Evolutionary conservation across 2,329 filamentous ascomycete species (phyloP).

Genomic region (Penicillium sp.): DNA sequence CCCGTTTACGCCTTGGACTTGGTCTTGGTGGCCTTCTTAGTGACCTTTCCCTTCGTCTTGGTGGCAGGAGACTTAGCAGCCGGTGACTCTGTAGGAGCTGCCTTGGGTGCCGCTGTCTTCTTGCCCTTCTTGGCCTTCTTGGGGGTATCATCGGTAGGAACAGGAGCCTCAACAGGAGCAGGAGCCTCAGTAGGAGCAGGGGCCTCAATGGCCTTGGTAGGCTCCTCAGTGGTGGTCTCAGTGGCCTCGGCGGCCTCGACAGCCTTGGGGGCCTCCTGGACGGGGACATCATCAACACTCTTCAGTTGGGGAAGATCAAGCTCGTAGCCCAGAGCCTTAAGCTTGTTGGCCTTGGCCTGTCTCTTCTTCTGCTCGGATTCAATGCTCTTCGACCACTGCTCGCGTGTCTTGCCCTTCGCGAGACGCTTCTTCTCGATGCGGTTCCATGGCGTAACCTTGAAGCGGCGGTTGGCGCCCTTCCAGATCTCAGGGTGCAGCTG

Average conservation of each 20-base stretch:
- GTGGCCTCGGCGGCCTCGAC: constrained; percentile 33
- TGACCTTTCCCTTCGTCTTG: constrained; percentile 26
- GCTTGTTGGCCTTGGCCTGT: constrained; percentile 65
- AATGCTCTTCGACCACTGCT: constrained; percentile 75
- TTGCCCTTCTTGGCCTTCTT: constrained; percentile 38
- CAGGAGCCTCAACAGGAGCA: constrained; percentile 26
- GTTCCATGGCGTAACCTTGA: constrained; percentile 84
- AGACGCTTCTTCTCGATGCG: constrained; percentile 76
- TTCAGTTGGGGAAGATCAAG: constrained; percentile 73
- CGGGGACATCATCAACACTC: constrained; percentile 53
- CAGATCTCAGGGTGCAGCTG: constrained; percentile 79
- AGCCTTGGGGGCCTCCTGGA: constrained; percentile 37
- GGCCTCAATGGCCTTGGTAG: constrained; percentile 21
- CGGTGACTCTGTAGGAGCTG: constrained; percentile 22
- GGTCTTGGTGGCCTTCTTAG: constrained; percentile 32
- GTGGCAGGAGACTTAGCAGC: constrained; percentile 19
- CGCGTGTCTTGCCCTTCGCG: constrained; percentile 68
- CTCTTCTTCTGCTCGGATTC: constrained; percentile 70
- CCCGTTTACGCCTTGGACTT: constrained; percentile 30
- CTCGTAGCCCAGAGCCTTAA: constrained; percentile 80
- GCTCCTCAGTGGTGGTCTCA: constrained; percentile 16
- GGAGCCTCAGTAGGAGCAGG: background rate
- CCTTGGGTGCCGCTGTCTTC: constrained; percentile 28
- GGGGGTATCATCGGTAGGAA: constrained; percentile 29
- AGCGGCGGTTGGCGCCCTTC: constrained; percentile 85